These are phyloP conservation scores for Fusarium penzigii DNA, from an alignment of 2,329 filamentous ascomycete genomes.

Conservation along the genomic window DNA sequence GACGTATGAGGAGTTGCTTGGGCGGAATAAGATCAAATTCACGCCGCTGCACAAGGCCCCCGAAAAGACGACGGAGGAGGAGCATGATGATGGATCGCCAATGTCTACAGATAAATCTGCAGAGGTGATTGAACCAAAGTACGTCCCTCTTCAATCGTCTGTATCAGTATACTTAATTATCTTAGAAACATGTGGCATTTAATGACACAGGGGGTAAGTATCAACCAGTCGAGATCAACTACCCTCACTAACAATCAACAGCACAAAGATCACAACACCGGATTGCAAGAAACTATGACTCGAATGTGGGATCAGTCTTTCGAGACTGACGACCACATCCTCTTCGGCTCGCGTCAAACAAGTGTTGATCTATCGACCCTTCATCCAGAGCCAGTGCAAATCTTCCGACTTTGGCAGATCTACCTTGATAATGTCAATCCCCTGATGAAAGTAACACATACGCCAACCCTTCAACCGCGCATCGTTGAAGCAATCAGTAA, in stretches of 20 bases:
- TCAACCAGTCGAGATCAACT: not conserved
- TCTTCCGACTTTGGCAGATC: conserved; percentile 56
- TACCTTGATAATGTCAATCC: conserved; percentile 62
- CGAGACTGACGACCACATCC: conserved; percentile 46
- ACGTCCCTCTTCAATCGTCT: not conserved
- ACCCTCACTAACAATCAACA: not conserved
- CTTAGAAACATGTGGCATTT: conserved; percentile 49
- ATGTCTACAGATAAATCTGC: conserved; percentile 7
- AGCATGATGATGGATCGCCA: conserved; percentile 1
- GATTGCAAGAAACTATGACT: conserved; percentile 31
- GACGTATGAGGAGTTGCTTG: conserved; percentile 58
- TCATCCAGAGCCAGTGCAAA: conserved; percentile 49
- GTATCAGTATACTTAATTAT: not conserved
- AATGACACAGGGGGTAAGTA: conserved; percentile 44
- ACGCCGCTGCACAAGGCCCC: conserved; percentile 40
- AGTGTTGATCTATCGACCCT: conserved; percentile 47
- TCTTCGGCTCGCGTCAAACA: conserved; percentile 50
- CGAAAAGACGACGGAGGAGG: conserved; percentile 7
- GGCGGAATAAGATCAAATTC: conserved; percentile 55
- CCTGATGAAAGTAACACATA: conserved; percentile 59
- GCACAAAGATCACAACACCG: conserved; percentile 6
- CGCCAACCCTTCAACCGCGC: conserved; percentile 52
- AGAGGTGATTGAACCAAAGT: conserved; percentile 15
- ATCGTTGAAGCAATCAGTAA: conserved; percentile 53
- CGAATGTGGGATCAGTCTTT: conserved; percentile 48